Percentiles rank a stretch among this genome's conserved stretches.
These are phyloP conservation scores for Paecilomyces dactylethromorphus DNA, from an alignment of 2,329 filamentous ascomycete genomes.

Conservation along the genomic window DNA sequence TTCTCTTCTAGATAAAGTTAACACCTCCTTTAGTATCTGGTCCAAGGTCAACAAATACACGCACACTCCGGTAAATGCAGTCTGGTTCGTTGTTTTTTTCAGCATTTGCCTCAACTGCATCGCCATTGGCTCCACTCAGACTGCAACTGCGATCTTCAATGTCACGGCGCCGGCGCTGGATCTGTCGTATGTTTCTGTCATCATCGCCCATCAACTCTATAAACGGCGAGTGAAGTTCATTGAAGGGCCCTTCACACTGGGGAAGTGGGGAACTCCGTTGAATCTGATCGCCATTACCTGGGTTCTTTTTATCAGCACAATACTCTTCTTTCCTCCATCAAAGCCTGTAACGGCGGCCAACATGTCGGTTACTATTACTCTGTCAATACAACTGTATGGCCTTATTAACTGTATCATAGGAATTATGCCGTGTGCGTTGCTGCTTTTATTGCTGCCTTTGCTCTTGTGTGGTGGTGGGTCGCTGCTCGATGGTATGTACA, in stretches of 20 bases:
- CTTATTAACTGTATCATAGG: slow-evolving; percentile 17
- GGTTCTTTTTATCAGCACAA: slow-evolving; percentile 57
- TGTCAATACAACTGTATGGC: background rate
- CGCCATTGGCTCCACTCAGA: slow-evolving; percentile 38
- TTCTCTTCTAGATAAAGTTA: background rate
- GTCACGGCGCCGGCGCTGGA: slow-evolving; percentile 49
- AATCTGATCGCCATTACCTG: slow-evolving; percentile 54
- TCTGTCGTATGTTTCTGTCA: slow-evolving; percentile 53
- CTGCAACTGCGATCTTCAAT: slow-evolving; percentile 45
- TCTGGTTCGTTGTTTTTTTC: slow-evolving; percentile 58
- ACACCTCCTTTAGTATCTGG: slow-evolving; percentile 36
- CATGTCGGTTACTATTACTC: slow-evolving; percentile 30
- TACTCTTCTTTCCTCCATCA: slow-evolving; percentile 50
- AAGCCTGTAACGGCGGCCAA: slow-evolving; percentile 43
- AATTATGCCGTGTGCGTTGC: slow-evolving; percentile 45
- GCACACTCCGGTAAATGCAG: slow-evolving; percentile 55
- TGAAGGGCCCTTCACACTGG: slow-evolving; percentile 53
- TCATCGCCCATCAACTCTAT: slow-evolving; percentile 52
- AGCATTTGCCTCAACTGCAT: slow-evolving; percentile 47
- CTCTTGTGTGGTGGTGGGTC: slow-evolving; percentile 44
- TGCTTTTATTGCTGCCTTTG: slow-evolving; percentile 43
- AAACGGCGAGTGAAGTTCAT: slow-evolving; percentile 47
- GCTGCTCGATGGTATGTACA: slow-evolving; percentile 27
- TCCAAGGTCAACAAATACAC: slow-evolving; percentile 48
- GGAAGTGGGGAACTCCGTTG: slow-evolving; percentile 48